Evolutionary conservation across 306 rosid genomes (phyloP).

Genomic region (Vigna radiata): DNA sequence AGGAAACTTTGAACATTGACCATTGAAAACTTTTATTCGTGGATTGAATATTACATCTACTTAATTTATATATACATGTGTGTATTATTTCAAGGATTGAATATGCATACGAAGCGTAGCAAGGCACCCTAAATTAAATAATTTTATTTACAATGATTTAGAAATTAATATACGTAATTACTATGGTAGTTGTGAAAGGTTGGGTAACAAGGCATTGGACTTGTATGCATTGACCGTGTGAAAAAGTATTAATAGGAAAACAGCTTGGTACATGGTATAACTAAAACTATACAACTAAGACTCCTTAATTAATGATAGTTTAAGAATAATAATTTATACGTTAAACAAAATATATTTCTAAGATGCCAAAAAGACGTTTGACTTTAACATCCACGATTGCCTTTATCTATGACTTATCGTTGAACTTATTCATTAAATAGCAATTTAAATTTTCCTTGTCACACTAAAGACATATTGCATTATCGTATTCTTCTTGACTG

Average conservation of each 20-base stretch:
- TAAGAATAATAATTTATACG: background rate
- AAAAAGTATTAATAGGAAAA: background rate
- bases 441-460: background rate
- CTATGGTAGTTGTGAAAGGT: too few relatives aligned
- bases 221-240: too few relatives aligned
- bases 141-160: too few relatives aligned
- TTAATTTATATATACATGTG: too few relatives aligned
- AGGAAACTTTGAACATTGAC: background rate
- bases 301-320: background rate
- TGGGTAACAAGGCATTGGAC: too few relatives aligned
- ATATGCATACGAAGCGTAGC: too few relatives aligned
- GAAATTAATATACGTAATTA: too few relatives aligned
- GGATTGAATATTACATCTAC: too few relatives aligned
- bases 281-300: too few relatives aligned
- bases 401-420: background rate
- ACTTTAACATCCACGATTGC: background rate
- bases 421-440: background rate
- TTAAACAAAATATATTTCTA: background rate
- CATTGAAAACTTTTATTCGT: background rate
- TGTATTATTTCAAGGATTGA: too few relatives aligned
- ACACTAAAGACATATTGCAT: background rate
- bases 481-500: conserved; percentile 9
- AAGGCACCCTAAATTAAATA: too few relatives aligned
- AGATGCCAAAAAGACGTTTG: background rate
- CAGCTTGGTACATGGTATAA: background rate